A percentile compares a stretch with the other conserved stretches of the same genome.
phyloP scores from a whole-genome alignment of 2,329 filamentous ascomycete genomes.

The Capronia americana region DNA sequence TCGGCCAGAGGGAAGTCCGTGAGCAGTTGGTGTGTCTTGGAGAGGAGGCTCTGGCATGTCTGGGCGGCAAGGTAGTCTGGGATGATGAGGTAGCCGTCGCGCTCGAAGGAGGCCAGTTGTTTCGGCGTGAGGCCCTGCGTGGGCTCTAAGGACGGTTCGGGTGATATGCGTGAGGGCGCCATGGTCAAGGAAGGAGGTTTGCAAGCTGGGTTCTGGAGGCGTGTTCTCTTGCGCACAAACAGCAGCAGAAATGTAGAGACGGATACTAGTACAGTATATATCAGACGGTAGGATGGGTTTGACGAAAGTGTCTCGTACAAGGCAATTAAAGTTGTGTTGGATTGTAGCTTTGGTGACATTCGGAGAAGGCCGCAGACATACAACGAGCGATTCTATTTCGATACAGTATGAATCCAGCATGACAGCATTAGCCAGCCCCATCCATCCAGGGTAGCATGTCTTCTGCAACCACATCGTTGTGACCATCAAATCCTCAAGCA shows the following conservation, averaged over 20 bases:
- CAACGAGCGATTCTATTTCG: neutral
- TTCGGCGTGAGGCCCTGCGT: conserved; percentile 35
- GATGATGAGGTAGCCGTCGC: conserved; percentile 89
- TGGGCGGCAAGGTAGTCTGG: conserved; percentile 68
- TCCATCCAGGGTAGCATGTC: neutral
- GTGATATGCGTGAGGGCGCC: conserved; percentile 34
- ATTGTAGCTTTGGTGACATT: neutral
- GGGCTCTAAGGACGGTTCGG: conserved; percentile 25
- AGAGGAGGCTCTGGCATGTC: conserved; percentile 64
- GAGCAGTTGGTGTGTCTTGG: conserved; percentile 77
- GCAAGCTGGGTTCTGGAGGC: no score
- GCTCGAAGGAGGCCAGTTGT: conserved; percentile 56
- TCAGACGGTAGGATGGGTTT: neutral
- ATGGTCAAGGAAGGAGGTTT: conserved; percentile 3
- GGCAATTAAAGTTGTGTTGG: neutral
- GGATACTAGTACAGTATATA: neutral
- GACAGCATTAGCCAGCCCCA: neutral
- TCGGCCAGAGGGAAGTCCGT: conserved; percentile 75
- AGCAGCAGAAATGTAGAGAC: neutral
- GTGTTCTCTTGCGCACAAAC: no score
- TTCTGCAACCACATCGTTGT: neutral
- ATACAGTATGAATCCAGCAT: neutral
- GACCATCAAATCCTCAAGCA: no score
- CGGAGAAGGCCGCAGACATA: neutral
- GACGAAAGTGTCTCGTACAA: neutral